Percentiles rank a stretch among this genome's conserved stretches.
These are phyloP conservation scores for Cucumis melo DNA, from an alignment of 306 rosid genomes.

Conservation along the genomic window DNA sequence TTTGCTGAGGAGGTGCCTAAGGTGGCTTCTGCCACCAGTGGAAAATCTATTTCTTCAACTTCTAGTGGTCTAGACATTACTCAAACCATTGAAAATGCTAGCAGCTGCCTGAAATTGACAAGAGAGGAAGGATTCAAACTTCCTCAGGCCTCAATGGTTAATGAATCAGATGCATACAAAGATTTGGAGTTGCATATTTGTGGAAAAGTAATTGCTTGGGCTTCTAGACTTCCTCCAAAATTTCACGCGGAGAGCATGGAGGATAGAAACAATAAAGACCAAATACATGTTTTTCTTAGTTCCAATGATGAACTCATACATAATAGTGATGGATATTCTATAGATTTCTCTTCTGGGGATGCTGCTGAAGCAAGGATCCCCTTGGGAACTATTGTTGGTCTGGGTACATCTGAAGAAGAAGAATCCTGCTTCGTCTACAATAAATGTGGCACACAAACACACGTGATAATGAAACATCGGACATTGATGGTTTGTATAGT, in stretches of 20 bases:
- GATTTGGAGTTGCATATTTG: conserved; percentile 72
- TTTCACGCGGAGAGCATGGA: conserved; percentile 16
- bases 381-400: conserved; percentile 76
- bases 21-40: conserved; percentile 26
- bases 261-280: conserved; percentile 44
- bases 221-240: conserved; percentile 55
- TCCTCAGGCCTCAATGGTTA: conserved; percentile 14
- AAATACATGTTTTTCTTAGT: conserved; percentile 58
- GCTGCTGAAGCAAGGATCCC: conserved; percentile 34
- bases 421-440: conserved; percentile 69
- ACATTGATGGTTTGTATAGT: conserved; percentile 61
- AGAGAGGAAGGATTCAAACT: conserved; percentile 17
- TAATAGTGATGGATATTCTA: conserved; percentile 12
- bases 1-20: conserved; percentile 32
- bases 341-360: conserved; percentile 18
- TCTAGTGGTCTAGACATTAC: conserved; percentile 18
- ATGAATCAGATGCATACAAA: conserved; percentile 46
- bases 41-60: conserved; percentile 35
- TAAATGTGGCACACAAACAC: conserved; percentile 58
- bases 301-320: conserved; percentile 23
- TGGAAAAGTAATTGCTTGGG: conserved; percentile 67
- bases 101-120: conserved; percentile 15
- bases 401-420: conserved; percentile 73
- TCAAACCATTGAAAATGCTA: conserved; percentile 21
- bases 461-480: conserved; percentile 78